Evolutionary conservation across 805 yeast genomes (phyloP).

Genomic region (Metschnikowia santaceciliae): DNA sequence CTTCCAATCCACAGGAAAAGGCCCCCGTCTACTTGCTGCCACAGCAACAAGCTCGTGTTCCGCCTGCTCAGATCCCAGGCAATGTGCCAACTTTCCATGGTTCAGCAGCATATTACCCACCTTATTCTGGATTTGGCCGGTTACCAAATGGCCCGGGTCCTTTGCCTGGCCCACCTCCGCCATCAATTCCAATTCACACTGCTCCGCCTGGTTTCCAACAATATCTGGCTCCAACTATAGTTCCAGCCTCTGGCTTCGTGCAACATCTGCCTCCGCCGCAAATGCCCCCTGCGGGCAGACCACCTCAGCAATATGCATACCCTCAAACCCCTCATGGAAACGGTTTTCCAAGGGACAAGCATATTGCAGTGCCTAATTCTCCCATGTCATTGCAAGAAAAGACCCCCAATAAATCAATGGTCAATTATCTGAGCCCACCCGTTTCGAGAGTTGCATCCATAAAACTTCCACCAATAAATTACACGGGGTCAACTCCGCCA

Average conservation of each 20-base stretch:
- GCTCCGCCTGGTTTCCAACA: not conserved
- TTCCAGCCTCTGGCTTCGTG: not conserved
- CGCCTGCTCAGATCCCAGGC: not conserved
- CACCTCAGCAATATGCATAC: conserved; percentile 1
- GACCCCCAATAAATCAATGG: not conserved
- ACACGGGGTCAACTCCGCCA: not conserved
- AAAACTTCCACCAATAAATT: conserved; percentile 1
- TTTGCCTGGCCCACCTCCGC: conserved; percentile 40
- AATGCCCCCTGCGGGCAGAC: not conserved
- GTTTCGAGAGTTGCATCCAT: not conserved
- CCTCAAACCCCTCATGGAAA: not conserved
- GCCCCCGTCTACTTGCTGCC: not conserved
- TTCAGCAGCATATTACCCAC: conserved; percentile 25
- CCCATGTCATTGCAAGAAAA: not conserved
- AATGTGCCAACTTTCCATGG: not conserved
- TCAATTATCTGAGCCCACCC: not conserved
- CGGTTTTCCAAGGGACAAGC: not conserved
- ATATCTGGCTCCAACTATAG: conserved; percentile 1
- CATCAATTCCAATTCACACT: conserved; percentile 1
- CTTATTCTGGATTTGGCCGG: conserved; percentile 32
- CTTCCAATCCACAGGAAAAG: not conserved
- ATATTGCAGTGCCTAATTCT: not conserved
- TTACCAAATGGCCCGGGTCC: conserved; percentile 43
- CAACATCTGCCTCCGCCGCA: conserved; percentile 2
- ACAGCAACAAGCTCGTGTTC: conserved; percentile 1